Evolutionary conservation across 805 yeast species (phyloP).

Genomic region (Candida succiphila): DNA sequence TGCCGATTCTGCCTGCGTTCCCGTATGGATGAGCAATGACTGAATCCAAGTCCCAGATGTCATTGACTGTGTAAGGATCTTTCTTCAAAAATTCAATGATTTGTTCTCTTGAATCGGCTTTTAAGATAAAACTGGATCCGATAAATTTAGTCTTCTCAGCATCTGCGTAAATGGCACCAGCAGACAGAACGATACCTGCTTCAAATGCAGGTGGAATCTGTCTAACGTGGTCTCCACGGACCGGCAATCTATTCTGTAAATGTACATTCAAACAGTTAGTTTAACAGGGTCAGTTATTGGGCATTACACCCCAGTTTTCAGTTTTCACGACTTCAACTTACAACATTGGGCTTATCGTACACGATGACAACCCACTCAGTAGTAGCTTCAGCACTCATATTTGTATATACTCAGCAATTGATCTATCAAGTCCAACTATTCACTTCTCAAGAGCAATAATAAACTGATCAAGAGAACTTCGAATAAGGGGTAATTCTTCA

Average conservation of each 20-base stretch:
- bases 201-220: conserved; percentile 28
- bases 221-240: conserved; percentile 44
- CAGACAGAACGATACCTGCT: conserved; percentile 34
- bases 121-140: conserved; percentile 56
- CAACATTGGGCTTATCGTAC: conserved; percentile 54
- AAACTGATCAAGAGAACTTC: too few species aligned
- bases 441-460: too few species aligned
- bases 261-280: background rate
- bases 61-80: conserved; percentile 54
- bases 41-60: conserved; percentile 68
- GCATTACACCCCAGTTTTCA: background rate
- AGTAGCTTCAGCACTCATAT: background rate
- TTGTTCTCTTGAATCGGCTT: conserved; percentile 58
- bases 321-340: too few species aligned
- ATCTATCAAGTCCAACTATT: too few species aligned
- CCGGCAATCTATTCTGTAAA: conserved; percentile 34
- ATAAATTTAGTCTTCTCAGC: conserved; percentile 42
- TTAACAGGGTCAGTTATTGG: background rate
- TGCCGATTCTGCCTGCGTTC: conserved; percentile 33
- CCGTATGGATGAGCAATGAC: conserved; percentile 48
- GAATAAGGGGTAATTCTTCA: too few species aligned
- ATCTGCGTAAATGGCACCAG: conserved; percentile 41
- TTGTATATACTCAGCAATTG: too few species aligned
- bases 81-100: conserved; percentile 51
- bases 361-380: conserved; percentile 58